Base-by-base conservation (phyloP, 1,284 basidiomycete species). In the Singerocomus rubriflavus region DNA sequence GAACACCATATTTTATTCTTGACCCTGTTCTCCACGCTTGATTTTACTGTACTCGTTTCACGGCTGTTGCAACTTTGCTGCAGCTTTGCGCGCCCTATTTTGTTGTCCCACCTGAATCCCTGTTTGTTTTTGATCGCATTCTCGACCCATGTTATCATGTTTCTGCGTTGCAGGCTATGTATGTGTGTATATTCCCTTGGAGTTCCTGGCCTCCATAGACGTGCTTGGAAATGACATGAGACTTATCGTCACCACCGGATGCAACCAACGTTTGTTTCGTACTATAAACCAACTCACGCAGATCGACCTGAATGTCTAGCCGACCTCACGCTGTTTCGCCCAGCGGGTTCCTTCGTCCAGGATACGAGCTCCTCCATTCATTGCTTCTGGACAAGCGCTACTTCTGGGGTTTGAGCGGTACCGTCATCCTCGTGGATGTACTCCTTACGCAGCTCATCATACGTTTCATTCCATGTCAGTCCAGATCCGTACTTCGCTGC, bases 361-460 rank as follows among this genome's bases (percentile, higher is more conserved):
- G 36, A 43, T 50, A 47, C 42, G 14, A 49, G 12, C 25, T 50
- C 9, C 25, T 67, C 27, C 40, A 42, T 33, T 56, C 50, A 30
- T 38, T 67, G 21, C 52, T 91, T 21, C 74, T 76, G 38, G 77
- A 91, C 62, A 73, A 78, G 35, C 67, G 65, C 26, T 84, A 84
- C 63, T 93, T 88, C 69, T 83, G 81, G 78, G 62, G 68, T 30
- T 69, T 92, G 30, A 83, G 85, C 6, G 57, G 68, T 10, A 67
- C 90, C 10, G 77, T 91, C 14, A 66, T 92, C 17, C 36, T 87
- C 10, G 87, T 81, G 44, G 92, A 97, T 78, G 78, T 79, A 3
- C 46, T 83, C 33, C 77, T 96, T 36, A 91, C 88, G 7, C 74
- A 84, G 37, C 75, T 91, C 59, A 85, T 96, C 59, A 85, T 95